Base-by-base conservation (phyloP, 306 rosid genomes). In the Begonia masoniana region DNA sequence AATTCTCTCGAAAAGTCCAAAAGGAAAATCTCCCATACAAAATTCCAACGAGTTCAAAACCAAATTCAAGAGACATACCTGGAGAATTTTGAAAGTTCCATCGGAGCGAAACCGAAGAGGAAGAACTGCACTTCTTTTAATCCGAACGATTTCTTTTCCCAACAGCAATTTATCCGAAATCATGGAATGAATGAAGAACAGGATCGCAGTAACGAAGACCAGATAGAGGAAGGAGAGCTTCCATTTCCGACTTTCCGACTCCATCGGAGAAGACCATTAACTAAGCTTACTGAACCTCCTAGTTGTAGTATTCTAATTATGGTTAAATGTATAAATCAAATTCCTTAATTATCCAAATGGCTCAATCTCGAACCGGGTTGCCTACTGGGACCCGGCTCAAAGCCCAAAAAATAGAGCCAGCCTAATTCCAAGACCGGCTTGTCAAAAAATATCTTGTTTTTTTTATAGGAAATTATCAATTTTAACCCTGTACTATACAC, bases 61-160 rank as follows among this genome's bases (percentile, higher is more conserved):
- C 2, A 12, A 51, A 39, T 12, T 17, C 15, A 5, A 19, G 15
- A 15, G 43, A 26, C 4, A 43, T 3, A 83, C 92, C 82, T 89
- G 95, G 14, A 89, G 95, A 59, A 89, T 85, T 59, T 89, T 89
- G 85, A 89, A 89, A 74, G 91, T 72, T 1, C 94, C 94, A 48
- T 83, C 87, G 43, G 81, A 75, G 48, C 81, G 76, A 62, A 84
- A 85, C 4, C 94, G 91, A 65, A 91, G 84, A 45, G 96, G 95
- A n/a, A 80, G 92, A 60, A 73, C 60, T 13, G 95, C 26, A 43
- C 15, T 48, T 57, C 62, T 83, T 64, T 82, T 77, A 61, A 76
- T 31, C 9, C 78, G 78, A 15, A 75, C 66, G 0, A 74, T 62
- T 70, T 71, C 64, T 49, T 51, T 39, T 47, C 71, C 78, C 7